Conservation (phyloP, 208 protist genomes). For the Crithidia acanthocephali region DNA sequence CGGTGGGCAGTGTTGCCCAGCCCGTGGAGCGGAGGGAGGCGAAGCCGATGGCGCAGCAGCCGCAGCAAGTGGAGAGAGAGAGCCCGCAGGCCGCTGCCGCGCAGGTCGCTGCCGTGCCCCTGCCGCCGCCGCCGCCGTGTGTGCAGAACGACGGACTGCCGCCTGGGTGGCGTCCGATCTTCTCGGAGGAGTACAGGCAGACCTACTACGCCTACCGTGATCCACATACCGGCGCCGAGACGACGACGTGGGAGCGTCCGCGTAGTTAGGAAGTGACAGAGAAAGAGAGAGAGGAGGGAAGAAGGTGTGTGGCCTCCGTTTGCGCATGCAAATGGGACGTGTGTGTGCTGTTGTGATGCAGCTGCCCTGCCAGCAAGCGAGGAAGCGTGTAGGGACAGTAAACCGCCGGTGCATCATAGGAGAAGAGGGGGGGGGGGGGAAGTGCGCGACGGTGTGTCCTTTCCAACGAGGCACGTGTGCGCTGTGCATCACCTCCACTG, state of each 20-base stretch:
- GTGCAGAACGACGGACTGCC: slow-evolving; percentile 44
- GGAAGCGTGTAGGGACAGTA: no score
- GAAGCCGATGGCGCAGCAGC: background rate
- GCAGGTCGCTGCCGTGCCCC: background rate
- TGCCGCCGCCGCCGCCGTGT: slow-evolving; percentile 1
- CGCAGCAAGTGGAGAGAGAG: background rate
- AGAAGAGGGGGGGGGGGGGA: no score
- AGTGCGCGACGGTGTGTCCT: no score
- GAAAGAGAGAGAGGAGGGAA: background rate
- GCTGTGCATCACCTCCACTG: no score
- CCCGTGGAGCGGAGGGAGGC: background rate
- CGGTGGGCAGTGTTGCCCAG: background rate
- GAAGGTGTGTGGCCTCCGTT: no score
- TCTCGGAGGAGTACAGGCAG: slow-evolving; percentile 70
- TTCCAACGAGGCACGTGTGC: no score
- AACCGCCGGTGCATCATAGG: no score
- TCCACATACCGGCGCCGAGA: slow-evolving; percentile 54
- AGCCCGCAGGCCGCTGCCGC: background rate
- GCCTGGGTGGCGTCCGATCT: slow-evolving; percentile 65
- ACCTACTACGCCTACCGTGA: slow-evolving; percentile 77
- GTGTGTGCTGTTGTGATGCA: no score
- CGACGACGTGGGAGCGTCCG: slow-evolving; percentile 67
- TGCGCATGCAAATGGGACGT: no score
- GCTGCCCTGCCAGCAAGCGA: no score
- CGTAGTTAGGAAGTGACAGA: background rate